These are phyloP conservation scores for Trichophyton schoenleinii DNA, from an alignment of 2,329 filamentous ascomycete species.

Conservation along the genomic window DNA sequence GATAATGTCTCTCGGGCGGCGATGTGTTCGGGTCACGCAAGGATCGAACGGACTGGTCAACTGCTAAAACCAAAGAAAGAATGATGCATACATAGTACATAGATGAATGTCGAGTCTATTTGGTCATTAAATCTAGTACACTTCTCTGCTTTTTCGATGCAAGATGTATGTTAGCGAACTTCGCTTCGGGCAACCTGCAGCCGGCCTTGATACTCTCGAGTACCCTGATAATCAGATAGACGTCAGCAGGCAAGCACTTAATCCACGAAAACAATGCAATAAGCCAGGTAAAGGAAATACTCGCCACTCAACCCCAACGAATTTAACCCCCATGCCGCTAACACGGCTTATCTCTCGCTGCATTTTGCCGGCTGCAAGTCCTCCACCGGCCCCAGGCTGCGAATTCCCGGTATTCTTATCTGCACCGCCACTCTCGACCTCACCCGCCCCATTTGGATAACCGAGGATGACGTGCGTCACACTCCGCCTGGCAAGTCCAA, in stretches of 20 bases:
- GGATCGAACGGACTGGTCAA: no score
- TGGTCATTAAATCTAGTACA: slow-evolving; percentile 37
- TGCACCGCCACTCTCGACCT: neutral
- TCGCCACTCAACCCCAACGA: slow-evolving; percentile 69
- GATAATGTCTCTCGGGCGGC: neutral
- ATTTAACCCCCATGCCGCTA: slow-evolving; percentile 60
- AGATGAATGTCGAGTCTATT: neutral
- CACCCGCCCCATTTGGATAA: slow-evolving; percentile 33
- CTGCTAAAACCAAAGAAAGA: no score
- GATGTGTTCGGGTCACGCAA: no score
- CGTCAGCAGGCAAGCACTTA: slow-evolving; percentile 16
- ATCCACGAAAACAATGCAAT: neutral
- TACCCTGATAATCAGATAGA: slow-evolving; percentile 42
- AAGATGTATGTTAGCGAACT: slow-evolving; percentile 53
- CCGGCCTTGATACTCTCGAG: slow-evolving; percentile 70
- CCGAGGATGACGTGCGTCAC: slow-evolving; percentile 84
- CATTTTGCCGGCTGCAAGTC: slow-evolving; percentile 63
- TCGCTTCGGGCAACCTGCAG: slow-evolving; percentile 60
- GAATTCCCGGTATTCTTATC: neutral
- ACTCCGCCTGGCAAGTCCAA: slow-evolving; percentile 56
- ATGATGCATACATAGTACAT: no score
- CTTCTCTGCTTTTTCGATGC: slow-evolving; percentile 52
- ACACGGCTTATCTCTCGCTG: slow-evolving; percentile 63
- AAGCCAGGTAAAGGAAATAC: slow-evolving; percentile 18
- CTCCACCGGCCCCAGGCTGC: slow-evolving; percentile 51